Base-by-base conservation (phyloP, 2,329 filamentous ascomycete genomes). In the Chalaropsis thielavioides region DNA sequence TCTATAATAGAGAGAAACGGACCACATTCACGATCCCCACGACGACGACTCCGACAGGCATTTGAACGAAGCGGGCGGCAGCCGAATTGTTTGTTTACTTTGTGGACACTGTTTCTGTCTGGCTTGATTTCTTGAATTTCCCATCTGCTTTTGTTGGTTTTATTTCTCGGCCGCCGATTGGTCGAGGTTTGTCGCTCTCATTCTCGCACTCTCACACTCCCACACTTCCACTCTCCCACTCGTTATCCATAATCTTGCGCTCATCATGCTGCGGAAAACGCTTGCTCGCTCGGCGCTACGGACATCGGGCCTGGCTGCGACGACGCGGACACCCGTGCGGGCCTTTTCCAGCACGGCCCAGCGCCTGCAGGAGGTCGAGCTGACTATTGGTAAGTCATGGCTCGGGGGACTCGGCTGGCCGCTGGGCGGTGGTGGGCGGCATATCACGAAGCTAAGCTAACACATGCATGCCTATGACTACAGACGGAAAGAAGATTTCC, bases 401-500 rank as follows among this genome's bases (percentile, higher is more conserved):
- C 38, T 24, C 43, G 27, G 35, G 35, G 35, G 1, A 38, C 10
- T 4, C 35, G 35, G 35, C 35, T 38, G 35, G 35, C 5, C 8
- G 8, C 5, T 38, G 35, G 35, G 38, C n/a, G n/a, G 40, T 49
- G 58, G 69, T 69, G 74, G 71, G 73, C 75, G 75, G 73, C 68
- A 61, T 35, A 38, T 38, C 54, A 58, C 31, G 54, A 58, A 58
- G 54, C 54, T 5, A 17, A 71, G 77, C 73, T 63, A 64, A 58
- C 51, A 27, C 46, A 59, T 46, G 51, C 15, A 41, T 44, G 17
- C 38, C 22, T 35, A 11, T 17, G 24, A 54, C 58, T 70, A 56
- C 74, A 92, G 92, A 99, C 84, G 94, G 92, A 75, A 96, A 96
- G 82, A 95, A 96, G 79, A 88, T 99, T 65, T 96, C 91, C 69